These are phyloP conservation scores for Bjerkandera adusta DNA, from an alignment of 1,284 basidiomycete genomes.

Conservation along the genomic window DNA sequence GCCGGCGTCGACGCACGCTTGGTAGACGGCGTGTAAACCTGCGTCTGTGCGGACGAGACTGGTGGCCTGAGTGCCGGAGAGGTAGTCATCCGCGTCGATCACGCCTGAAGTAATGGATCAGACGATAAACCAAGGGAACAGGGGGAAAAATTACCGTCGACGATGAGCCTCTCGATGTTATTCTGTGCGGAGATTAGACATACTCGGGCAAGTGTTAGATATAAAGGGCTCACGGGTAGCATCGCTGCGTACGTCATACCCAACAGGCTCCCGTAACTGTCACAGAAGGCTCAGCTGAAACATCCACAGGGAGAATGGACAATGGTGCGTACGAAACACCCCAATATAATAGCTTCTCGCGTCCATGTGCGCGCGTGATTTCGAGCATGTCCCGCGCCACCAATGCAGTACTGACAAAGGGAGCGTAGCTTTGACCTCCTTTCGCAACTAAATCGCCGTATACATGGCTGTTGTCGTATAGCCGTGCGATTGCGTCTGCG, in stretches of 20 bases:
- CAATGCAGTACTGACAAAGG: constrained; percentile 16
- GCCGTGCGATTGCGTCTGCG: constrained; percentile 15
- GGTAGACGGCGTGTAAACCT: constrained; percentile 11
- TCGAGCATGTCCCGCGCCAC: constrained; percentile 28
- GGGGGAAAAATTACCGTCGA: constrained; percentile 11
- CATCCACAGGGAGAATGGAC: background rate
- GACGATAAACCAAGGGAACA: background rate
- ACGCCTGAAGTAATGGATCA: constrained; percentile 6
- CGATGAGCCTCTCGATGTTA: constrained; percentile 16
- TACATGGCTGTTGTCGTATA: constrained; percentile 20
- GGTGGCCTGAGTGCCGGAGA: constrained; percentile 14
- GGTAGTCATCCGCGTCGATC: constrained; percentile 15
- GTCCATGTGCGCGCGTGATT: constrained; percentile 25
- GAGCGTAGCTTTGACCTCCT: constrained; percentile 13
- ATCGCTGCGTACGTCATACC: constrained; percentile 26
- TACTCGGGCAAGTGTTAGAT: background rate
- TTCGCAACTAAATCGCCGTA: constrained; percentile 22
- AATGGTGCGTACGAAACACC: constrained; percentile 24
- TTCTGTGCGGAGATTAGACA: constrained; percentile 4
- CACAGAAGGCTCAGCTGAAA: background rate
- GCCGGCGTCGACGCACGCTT: constrained; percentile 19
- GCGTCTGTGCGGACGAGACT: constrained; percentile 19
- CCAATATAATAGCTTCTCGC: constrained; percentile 27
- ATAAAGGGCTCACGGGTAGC: constrained; percentile 21
- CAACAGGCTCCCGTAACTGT: constrained; percentile 23